Percentiles rank a stretch among this genome's conserved stretches.
phyloP scores from a whole-genome alignment of 371 early-diverging fungal species.

The Homolaphlyctis polyrhiza region DNA sequence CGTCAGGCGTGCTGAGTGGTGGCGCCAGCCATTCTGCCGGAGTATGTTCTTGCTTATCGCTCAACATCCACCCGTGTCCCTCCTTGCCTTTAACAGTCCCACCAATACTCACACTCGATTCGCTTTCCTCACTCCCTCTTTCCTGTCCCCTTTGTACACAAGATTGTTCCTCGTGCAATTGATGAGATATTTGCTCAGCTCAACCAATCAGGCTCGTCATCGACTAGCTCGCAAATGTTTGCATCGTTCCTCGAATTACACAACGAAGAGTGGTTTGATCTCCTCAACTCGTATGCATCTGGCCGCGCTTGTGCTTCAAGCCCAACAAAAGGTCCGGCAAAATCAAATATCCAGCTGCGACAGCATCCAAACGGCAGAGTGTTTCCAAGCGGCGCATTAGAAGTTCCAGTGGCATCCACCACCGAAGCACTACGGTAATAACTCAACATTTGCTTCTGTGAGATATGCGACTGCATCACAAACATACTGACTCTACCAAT shows the following conservation, averaged over 20 bases:
- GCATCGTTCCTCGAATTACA: conserved; percentile 62
- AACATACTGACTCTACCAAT: neutral
- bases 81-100: neutral
- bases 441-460: neutral
- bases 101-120: neutral
- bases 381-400: conserved; percentile 81
- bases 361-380: conserved; percentile 90
- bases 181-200: conserved; percentile 46
- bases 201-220: conserved; percentile 1
- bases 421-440: neutral
- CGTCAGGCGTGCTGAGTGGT: neutral
- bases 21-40: too few species aligned
- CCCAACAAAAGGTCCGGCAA: neutral
- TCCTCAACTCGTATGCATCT: conserved; percentile 24
- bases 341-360: conserved; percentile 28
- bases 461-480: neutral
- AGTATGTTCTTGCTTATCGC: too few species aligned
- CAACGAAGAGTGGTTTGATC: conserved; percentile 56
- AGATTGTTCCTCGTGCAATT: conserved; percentile 88
- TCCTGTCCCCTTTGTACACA: neutral
- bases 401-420: conserved; percentile 30
- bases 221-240: conserved; percentile 16
- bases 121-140: neutral
- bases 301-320: neutral
- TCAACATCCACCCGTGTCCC: too few species aligned